Base-by-base conservation (phyloP, 768 basidiomycete genomes). In the Mycena vulgaris region DNA sequence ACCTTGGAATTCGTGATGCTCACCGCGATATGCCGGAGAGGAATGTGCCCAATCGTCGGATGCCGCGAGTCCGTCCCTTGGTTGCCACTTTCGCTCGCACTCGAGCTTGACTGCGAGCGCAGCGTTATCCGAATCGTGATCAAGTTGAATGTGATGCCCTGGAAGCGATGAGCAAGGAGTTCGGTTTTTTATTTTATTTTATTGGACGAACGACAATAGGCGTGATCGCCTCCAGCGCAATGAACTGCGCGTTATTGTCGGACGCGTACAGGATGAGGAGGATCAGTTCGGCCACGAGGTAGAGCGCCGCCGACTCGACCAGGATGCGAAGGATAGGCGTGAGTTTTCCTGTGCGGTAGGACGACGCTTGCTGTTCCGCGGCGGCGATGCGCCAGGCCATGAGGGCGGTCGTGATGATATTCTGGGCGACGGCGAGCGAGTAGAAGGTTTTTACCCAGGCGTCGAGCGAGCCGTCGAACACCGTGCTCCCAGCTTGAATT, bases 71-170 rank as follows among this genome's bases (percentile, higher is more conserved):
- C 42, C 1, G 23, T 48, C 17, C 11, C 25, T 31, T 57, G 57
- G n/a, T n/a, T n/a, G n/a, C n/a, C n/a, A 40, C 23, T 31, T 30
- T 23, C 31, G 13, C 42, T 8, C 14, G 30, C 6, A 30, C 40
- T 55, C 42, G 40, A 47, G 7, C 28, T 56, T 5, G 14, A 58
- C 35, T 66, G 47, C 8, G 63, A 61, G 19, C 73, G 72, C 28
- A 76, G 35, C 2, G 66, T 70, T 30, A 77, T 74, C 23, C 74
- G 66, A 23, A 77, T 75, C 5, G 72, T 77, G 53, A 77, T 77
- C 2, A 71, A 67, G 55, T 72, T 76, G 72, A 77, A 77, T 14
- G 74, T 76, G 28, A 77, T 76, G 3, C 67, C 74, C 75, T 75
- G 23, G 42, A n/a, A 45, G n/a, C 5, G n/a, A 45, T 45, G 42